Percentiles rank a stretch among this genome's conserved stretches.
Evolutionary conservation across 83 land plant species (phyloP).

Genomic region (Thuja plicata): DNA sequence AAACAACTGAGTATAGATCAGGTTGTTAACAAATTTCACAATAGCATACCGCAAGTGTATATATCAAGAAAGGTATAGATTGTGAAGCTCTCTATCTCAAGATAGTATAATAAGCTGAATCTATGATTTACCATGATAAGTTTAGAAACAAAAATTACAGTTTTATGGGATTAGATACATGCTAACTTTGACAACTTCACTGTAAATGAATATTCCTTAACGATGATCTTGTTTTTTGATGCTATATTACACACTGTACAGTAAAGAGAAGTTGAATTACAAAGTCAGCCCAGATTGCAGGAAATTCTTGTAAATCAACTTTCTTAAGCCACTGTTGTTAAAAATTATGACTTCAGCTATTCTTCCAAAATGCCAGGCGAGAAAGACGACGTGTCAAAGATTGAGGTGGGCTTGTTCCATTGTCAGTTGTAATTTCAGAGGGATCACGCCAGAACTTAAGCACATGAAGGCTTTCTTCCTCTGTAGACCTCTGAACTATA

Average conservation of each 20-base stretch:
- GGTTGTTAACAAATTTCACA: neutral
- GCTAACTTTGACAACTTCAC: neutral
- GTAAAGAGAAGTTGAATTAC: neutral
- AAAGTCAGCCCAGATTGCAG: neutral
- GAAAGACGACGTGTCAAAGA: conserved; percentile 39
- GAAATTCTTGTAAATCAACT: neutral
- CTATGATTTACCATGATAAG: neutral
- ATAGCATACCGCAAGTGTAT: neutral
- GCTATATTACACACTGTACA: neutral
- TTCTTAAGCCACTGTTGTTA: neutral
- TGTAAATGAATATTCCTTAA: neutral
- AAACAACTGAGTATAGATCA: neutral
- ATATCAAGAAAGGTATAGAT: neutral
- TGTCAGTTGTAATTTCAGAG: conserved; percentile 24
- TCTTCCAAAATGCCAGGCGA: conserved; percentile 46
- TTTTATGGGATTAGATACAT: neutral
- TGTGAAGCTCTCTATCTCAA: neutral
- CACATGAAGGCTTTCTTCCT: conserved; percentile 88
- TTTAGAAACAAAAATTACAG: neutral
- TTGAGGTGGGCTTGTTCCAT: conserved; percentile 14
- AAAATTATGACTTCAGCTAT: neutral
- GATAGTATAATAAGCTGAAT: neutral
- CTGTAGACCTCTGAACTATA: conserved; percentile 87
- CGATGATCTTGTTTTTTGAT: neutral
- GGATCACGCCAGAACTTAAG: conserved; percentile 90